Conservation (phyloP, 1,139 yeast species). For the Kodamaea anthophila region DNA sequence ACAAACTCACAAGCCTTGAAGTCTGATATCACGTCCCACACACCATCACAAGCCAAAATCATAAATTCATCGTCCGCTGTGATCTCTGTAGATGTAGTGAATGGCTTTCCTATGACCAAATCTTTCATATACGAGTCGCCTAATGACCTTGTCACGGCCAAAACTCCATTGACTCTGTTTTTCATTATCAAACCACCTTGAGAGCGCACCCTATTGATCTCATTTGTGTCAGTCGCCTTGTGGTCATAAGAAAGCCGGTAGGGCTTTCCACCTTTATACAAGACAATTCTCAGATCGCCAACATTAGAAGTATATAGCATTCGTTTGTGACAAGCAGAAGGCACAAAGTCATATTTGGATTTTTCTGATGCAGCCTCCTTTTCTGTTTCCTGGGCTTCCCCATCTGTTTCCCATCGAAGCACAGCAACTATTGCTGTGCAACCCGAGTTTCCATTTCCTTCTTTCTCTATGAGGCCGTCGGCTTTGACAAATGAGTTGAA, state of each 20-base stretch:
- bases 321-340: slow-evolving; percentile 47
- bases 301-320: slow-evolving; percentile 92
- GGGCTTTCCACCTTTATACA: slow-evolving; percentile 69
- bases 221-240: slow-evolving; percentile 80
- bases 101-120: slow-evolving; percentile 84
- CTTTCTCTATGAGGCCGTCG: slow-evolving; percentile 60
- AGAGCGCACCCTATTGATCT: slow-evolving; percentile 65
- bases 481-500: slow-evolving; percentile 64
- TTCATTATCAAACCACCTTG: slow-evolving; percentile 86
- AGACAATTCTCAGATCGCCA: slow-evolving; percentile 84
- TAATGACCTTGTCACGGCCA: slow-evolving; percentile 89
- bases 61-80: slow-evolving; percentile 60
- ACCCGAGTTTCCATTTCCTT: slow-evolving; percentile 66
- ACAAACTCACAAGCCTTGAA: slow-evolving; percentile 73
- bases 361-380: slow-evolving; percentile 1
- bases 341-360: slow-evolving; percentile 38
- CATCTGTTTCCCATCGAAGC: slow-evolving; percentile 66
- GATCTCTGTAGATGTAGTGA: slow-evolving; percentile 82
- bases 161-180: slow-evolving; percentile 89
- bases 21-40: slow-evolving; percentile 90
- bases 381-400: slow-evolving; percentile 25
- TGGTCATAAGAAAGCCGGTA: slow-evolving; percentile 87
- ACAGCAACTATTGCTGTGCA: slow-evolving; percentile 96
- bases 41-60: slow-evolving; percentile 89
- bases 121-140: slow-evolving; percentile 95